Conservation (phyloP, 306 rosid genomes). For the Pyrus bretschneideri region DNA sequence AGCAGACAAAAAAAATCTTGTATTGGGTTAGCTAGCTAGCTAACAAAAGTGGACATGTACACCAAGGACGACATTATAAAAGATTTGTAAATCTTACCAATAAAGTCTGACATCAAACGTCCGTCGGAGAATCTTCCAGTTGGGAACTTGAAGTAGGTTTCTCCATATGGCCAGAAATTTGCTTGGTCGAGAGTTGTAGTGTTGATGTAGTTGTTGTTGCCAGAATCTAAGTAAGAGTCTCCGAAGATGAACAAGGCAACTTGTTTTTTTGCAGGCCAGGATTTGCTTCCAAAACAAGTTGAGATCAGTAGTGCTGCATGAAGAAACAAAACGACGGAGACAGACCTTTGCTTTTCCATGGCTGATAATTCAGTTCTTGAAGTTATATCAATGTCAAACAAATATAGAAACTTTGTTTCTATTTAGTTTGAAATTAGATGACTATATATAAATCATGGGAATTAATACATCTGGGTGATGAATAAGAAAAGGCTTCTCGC, state of each 20-base stretch:
- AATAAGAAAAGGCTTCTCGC: neutral
- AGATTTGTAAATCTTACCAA: conserved; percentile 46
- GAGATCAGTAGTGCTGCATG: conserved; percentile 5
- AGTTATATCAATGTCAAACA: neutral
- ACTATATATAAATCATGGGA: neutral
- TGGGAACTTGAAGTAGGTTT: conserved; percentile 64
- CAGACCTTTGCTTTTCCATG: conserved; percentile 21
- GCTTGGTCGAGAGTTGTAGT: conserved; percentile 84
- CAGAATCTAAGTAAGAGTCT: conserved; percentile 82
- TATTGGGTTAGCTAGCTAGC: conserved; percentile 5
- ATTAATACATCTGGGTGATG: neutral
- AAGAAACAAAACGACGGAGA: conserved; percentile 22
- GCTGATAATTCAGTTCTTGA: neutral
- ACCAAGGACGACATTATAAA: conserved; percentile 5
- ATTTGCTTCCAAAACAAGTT: conserved; percentile 17
- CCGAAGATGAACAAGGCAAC: conserved; percentile 68
- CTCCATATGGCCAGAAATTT: conserved; percentile 89
- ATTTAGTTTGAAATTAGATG: conserved; percentile 6
- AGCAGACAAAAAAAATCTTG: conserved; percentile 1
- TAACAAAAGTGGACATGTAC: conserved; percentile 22
- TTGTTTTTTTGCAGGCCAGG: conserved; percentile 8
- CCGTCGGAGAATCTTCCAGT: conserved; percentile 95
- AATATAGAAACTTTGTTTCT: neutral
- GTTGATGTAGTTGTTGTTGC: conserved; percentile 93
- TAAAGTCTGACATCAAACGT: conserved; percentile 70